Percentiles rank a stretch among this genome's conserved stretches.
Evolutionary conservation across 1,139 yeast genomes (phyloP).

Genomic region (Diutina mesorugosa): DNA sequence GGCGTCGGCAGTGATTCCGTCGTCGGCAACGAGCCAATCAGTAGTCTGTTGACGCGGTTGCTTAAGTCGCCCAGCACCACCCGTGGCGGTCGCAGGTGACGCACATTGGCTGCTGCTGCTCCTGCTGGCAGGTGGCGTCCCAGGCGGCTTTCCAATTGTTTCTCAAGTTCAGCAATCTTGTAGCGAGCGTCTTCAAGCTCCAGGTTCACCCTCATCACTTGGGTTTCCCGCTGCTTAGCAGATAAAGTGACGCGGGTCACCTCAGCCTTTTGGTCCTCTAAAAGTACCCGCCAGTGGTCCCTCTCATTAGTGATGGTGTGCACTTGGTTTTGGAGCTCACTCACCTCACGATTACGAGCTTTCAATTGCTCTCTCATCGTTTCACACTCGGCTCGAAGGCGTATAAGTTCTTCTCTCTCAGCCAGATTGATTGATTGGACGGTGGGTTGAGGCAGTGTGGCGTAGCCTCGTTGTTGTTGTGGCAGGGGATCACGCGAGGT

Average conservation of each 20-base stretch:
- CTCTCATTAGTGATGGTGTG: background rate
- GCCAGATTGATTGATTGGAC: background rate
- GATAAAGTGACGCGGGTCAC: conserved; percentile 38
- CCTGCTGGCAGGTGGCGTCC: conserved; percentile 17
- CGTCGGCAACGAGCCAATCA: conserved; percentile 17
- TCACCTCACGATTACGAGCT: background rate
- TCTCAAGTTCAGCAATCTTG: conserved; percentile 38
- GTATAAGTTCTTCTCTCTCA: background rate
- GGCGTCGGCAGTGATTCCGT: background rate
- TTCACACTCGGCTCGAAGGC: background rate
- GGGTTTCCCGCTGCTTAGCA: conserved; percentile 56
- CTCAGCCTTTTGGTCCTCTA: conserved; percentile 32
- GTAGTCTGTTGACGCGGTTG: conserved; percentile 30
- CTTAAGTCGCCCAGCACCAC: conserved; percentile 28
- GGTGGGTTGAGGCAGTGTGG: background rate
- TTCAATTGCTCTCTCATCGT: background rate
- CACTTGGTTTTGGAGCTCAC: background rate
- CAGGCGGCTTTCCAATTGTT: conserved; percentile 25
- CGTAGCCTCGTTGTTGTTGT: background rate
- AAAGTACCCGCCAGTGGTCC: conserved; percentile 15
- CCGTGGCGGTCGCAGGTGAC: conserved; percentile 7
- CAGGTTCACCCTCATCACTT: conserved; percentile 41
- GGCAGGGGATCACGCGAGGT: background rate
- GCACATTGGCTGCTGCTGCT: background rate
- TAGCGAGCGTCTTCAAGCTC: conserved; percentile 46